Base-by-base conservation (phyloP, 345 rosid species). In the Melaleuca quinquenervia region DNA sequence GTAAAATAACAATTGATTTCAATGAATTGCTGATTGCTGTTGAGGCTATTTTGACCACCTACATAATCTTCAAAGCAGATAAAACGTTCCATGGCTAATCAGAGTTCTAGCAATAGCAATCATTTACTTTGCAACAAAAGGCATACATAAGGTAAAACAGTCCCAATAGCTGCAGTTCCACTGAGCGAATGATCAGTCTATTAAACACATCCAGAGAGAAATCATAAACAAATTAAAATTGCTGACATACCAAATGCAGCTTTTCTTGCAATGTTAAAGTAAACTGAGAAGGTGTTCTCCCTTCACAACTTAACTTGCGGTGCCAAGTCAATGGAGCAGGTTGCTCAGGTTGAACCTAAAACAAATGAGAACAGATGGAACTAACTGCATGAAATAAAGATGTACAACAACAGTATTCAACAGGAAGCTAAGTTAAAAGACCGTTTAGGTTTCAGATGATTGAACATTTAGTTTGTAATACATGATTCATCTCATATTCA, bases 251-350 rank as follows among this genome's bases (percentile, higher is more conserved):
- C 96, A 95, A 36, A n/a, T 90, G 94, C 24, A 95, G 82, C 74
- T 86, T 93, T 87, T 95, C 98, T 84, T 91, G 90, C 86, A 89
- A 87, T 82, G 88, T 92, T 84, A 95, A 53, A 55, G 86, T 54
- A 88, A 95, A 94, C 85, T 53, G 82, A 6, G 87, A 86, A 82
- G 91, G 95, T 87, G 54, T 82, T 70, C 85, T 89, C 82, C 27
- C 83, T 52, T 89, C 89, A 51, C 89, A 75, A 82, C 91, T 84
- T 85, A 95, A 85, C 88, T 91, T 93, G 83, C 96, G 89, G 83
- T 92, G 90, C 98, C 96, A 95, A 82, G 98, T 93, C 86, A 94
- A 87, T 26, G 93, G 48, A 84, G 93, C 89, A 76, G 93, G 96
- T 87, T 91, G 88, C 58, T 87, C 91, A 1, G 94, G 93, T 87